phyloP scores from a whole-genome alignment of 2,329 filamentous ascomycete species.

The Mycocentrospora acerina region DNA sequence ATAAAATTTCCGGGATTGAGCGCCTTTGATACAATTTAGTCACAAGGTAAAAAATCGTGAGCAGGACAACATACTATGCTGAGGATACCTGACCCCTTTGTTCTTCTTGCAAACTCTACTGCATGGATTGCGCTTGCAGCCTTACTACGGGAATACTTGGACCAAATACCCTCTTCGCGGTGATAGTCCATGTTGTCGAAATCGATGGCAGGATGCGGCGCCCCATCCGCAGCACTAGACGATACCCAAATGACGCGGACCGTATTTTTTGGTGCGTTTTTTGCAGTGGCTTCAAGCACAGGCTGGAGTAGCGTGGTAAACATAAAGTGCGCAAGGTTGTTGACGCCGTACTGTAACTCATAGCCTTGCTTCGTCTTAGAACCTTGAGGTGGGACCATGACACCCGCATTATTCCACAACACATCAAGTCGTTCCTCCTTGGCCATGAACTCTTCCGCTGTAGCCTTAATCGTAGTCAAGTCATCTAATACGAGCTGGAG shows the following conservation, averaged over 20 bases:
- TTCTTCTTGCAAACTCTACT: slow-evolving; percentile 17
- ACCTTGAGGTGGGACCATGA: too few relatives aligned
- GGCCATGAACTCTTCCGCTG: slow-evolving; percentile 40
- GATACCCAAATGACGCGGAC: slow-evolving; percentile 42
- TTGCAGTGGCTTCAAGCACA: slow-evolving; percentile 34
- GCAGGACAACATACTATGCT: slow-evolving; percentile 18
- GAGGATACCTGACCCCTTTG: slow-evolving; percentile 15
- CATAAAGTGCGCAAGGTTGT: slow-evolving; percentile 45
- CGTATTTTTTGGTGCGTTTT: slow-evolving; percentile 14
- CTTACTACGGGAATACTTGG: slow-evolving; percentile 29
- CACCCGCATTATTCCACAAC: slow-evolving; percentile 42
- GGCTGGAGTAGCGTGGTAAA: slow-evolving; percentile 45
- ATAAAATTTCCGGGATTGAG: slow-evolving; percentile 45
- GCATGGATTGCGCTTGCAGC: slow-evolving; percentile 32
- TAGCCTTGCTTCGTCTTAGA: slow-evolving; percentile 22
- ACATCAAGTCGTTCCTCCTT: slow-evolving; percentile 47
- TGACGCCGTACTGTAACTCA: slow-evolving; percentile 42
- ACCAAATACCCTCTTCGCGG: slow-evolving; percentile 1
- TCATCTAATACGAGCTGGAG: slow-evolving; percentile 46
- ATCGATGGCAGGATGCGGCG: slow-evolving; percentile 18
- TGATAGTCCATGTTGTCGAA: slow-evolving; percentile 19
- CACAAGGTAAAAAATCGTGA: too few relatives aligned
- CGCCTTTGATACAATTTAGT: slow-evolving; percentile 1
- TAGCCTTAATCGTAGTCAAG: slow-evolving; percentile 40
- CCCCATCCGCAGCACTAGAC: slow-evolving; percentile 8